Evolutionary conservation across 805 yeast genomes (phyloP).

Genomic region (Ogataea sp.): DNA sequence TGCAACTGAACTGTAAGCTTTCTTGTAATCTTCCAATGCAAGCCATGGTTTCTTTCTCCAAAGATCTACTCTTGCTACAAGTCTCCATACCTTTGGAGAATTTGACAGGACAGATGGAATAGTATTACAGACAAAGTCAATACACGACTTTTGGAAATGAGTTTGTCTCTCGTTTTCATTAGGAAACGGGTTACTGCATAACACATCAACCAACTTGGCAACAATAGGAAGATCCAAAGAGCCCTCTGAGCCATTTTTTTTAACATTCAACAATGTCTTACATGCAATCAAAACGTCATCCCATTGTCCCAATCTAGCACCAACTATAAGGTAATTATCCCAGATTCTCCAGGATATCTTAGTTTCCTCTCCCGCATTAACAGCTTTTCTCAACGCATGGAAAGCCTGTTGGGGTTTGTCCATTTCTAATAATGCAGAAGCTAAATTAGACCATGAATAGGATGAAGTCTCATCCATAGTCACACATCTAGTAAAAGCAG

Average conservation of each 20-base stretch:
- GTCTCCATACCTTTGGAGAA: conserved; percentile 66
- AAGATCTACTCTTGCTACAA: conserved; percentile 75
- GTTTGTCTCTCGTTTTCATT: conserved; percentile 29
- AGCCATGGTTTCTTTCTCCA: conserved; percentile 90
- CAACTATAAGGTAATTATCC: conserved; percentile 80
- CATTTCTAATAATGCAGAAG: conserved; percentile 62
- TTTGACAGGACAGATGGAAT: conserved; percentile 66
- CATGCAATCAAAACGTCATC: conserved; percentile 75
- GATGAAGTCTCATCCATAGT: conserved; percentile 74
- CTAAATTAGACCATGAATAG: conserved; percentile 86
- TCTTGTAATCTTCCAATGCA: conserved; percentile 77
- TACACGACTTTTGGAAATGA: conserved; percentile 60
- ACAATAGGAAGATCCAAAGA: conserved; percentile 69
- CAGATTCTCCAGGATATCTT: conserved; percentile 82
- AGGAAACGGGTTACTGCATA: conserved; percentile 46
- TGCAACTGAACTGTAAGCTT: conserved; percentile 69
- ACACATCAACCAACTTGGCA: conserved; percentile 61
- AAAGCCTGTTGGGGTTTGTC: conserved; percentile 73
- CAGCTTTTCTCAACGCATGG: conserved; percentile 75
- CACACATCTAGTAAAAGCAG: conserved; percentile 88
- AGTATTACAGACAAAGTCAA: conserved; percentile 61
- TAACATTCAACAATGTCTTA: conserved; percentile 50
- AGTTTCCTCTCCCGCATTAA: conserved; percentile 54
- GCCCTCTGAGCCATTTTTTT: conserved; percentile 44
- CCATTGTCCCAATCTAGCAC: conserved; percentile 82